These are phyloP conservation scores for Kalanchoe fedtschenkoi DNA, from an alignment of 164 flowering plant genomes.

Conservation along the genomic window DNA sequence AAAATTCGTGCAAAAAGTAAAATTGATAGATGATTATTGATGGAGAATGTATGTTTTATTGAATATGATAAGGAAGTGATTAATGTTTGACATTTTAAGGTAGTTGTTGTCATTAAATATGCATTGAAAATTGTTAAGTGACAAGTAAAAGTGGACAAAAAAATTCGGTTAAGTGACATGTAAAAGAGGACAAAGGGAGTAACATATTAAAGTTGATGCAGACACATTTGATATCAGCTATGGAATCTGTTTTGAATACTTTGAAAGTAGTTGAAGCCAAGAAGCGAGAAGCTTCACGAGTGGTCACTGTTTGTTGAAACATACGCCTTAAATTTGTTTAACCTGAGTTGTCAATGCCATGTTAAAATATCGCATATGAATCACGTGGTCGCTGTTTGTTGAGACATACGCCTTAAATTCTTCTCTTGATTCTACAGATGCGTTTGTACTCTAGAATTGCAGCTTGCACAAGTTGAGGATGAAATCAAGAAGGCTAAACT, in stretches of 20 bases:
- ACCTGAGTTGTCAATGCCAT: too few species aligned
- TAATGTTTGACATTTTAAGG: too few species aligned
- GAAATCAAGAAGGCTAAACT: neutral
- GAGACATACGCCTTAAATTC: too few species aligned
- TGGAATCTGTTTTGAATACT: conserved; percentile 1
- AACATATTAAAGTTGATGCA: neutral
- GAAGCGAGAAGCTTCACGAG: neutral
- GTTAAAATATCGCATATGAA: neutral
- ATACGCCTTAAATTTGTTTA: neutral
- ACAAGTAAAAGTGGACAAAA: too few species aligned
- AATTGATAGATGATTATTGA: too few species aligned
- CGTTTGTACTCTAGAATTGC: neutral
- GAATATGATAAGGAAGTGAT: too few species aligned
- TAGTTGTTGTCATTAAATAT: too few species aligned
- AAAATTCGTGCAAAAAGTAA: too few species aligned
- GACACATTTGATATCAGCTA: neutral
- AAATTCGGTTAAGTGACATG: too few species aligned
- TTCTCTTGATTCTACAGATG: neutral
- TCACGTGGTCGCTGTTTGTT: neutral
- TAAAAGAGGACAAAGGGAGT: too few species aligned
- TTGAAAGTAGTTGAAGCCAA: neutral
- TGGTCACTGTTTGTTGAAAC: neutral
- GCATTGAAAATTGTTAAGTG: too few species aligned
- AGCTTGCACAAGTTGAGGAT: neutral
- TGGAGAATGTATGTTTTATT: too few species aligned